Base-by-base conservation (phyloP, 164 flowering plant species). In the Protea cynaroides region DNA sequence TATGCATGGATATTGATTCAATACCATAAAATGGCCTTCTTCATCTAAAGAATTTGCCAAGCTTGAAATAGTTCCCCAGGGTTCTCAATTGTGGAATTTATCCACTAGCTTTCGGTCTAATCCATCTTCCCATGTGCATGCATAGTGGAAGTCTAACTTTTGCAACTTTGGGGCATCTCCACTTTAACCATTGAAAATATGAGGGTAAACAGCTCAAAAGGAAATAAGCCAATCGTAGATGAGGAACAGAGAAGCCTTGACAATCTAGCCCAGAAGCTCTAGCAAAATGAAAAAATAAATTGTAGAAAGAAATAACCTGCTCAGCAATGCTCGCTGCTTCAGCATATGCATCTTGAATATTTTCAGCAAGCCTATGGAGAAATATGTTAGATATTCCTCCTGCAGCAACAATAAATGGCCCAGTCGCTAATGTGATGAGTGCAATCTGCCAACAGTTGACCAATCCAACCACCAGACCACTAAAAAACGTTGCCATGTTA, bases 281-380 rank as follows among this genome's bases (percentile, higher is more conserved):
- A 40, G 36, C 40, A 25, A 63, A 55, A 56, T 63, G 17, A 49
- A 15, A 49, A 53, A 14, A 38, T 37, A 54, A 53, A 22, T 25
- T 36, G 58, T 25, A 59, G 6, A 49, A 71, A n/a, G 23, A 56
- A 56, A 25, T 49, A 18, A 94, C 99, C 99, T 94, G 99, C 73
- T 94, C 99, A 52, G 99, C 99, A 73, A 89, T 84, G 74, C 97
- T 89, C 64, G 99, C 99, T 60, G 99, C 99, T 74, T 94, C 99
- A 67, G 99, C 99, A 85, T 94, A 94, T 50, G 99, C 99, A 82
- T 94, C 99, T 74, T 94, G 99, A 78, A 94, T 94, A 74, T 91
- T 94, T 79, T 94, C 97, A 52, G 99, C 99, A 72, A 94, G 99
- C 71, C 96, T 88, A 59, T 94, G 99, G 63, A 94, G 86, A 80